Evolutionary conservation across 805 yeast genomes (phyloP), one percentile per base, ranked within the genome.

Genomic region (Yarrowia keelungensis): DNA sequence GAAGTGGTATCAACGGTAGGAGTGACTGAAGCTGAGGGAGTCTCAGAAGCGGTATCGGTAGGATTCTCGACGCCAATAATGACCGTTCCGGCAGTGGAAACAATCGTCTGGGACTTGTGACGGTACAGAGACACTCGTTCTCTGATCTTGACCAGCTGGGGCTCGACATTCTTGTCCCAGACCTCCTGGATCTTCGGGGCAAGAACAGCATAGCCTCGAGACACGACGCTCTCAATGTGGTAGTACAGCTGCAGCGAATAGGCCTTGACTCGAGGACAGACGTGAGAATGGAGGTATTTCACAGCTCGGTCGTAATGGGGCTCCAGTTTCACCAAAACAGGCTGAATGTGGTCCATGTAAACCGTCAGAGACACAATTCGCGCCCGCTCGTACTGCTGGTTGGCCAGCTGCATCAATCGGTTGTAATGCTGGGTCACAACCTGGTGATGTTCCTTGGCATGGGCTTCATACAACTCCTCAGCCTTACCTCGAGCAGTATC

Each of bases 81-180:
- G 19, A 56, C 62, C 16, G 67, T 53, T 0, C 65, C 65, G 10
- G 67, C 70, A 3, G 69, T 45, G 19, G 69, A 19, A 16, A 45
- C 69, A 45, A 39, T 26, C 22, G 58, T 56, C 38, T 67, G 53
- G 62, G 26, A 15, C 58, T 43, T 14, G 69, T 38, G 50, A 11
- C 69, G 41, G 71, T 43, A 68, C 54, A 68, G 67, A 22, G 56
- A 56, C 5, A 74, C 66, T 9, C 75, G 71, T 43, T 72, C 71
- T 49, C 66, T 70, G 50, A 75, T 73, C 68, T 73, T 74, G 49
- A 58, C 43, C 2, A 74, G 38, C 62, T 74, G 76, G 2, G 76
- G 76, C 69, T 75, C 75, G 38, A 75, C 69, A 8, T 67, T 56
- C 46, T 71, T 69, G 15, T 66, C 67, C 67, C 74, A 74, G 7